A percentile compares a stretch with the other conserved stretches of the same genome.
Evolutionary conservation across 768 basidiomycete species (phyloP).

Genomic region (Termitomyces sp.): DNA sequence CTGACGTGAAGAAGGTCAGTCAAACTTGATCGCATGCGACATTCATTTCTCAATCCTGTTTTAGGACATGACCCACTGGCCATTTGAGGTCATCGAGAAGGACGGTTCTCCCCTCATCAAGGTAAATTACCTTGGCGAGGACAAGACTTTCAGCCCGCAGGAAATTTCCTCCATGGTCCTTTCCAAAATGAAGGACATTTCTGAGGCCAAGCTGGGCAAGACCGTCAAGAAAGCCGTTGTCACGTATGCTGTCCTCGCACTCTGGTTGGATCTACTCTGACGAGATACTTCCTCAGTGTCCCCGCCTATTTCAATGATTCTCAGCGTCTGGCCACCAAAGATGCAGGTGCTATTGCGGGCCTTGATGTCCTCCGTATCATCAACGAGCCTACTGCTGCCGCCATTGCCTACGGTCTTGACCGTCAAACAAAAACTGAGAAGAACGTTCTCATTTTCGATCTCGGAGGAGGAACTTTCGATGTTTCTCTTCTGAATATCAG

Average conservation of each 20-base stretch:
- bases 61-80: slow-evolving; percentile 96
- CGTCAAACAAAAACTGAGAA: slow-evolving; percentile 92
- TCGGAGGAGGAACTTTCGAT: slow-evolving; percentile 99
- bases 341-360: slow-evolving; percentile 96
- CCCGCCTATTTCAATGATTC: slow-evolving; percentile 99
- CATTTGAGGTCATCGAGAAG: slow-evolving; percentile 94
- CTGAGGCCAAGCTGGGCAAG: slow-evolving; percentile 98
- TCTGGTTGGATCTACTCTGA: neutral
- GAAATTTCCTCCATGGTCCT: slow-evolving; percentile 99
- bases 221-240: slow-evolving; percentile 98
- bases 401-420: slow-evolving; percentile 98
- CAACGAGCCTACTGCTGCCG: slow-evolving; percentile 99
- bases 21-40: slow-evolving; percentile 9
- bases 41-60: slow-evolving; percentile 11
- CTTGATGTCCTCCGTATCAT: slow-evolving; percentile 99
- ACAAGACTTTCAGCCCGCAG: slow-evolving; percentile 95
- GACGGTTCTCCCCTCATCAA: slow-evolving; percentile 96
- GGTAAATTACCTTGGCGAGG: slow-evolving; percentile 92
- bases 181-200: slow-evolving; percentile 99
- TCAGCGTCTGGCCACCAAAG: slow-evolving; percentile 98
- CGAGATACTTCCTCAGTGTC: slow-evolving; percentile 43
- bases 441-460: slow-evolving; percentile 99
- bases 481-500: slow-evolving; percentile 97
- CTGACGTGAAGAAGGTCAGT: slow-evolving; percentile 85
- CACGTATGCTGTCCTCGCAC: slow-evolving; percentile 56